Evolutionary conservation across 225 moss, liverwort and hornwort genomes (phyloP).

Genomic region (Bryum argenteum): DNA sequence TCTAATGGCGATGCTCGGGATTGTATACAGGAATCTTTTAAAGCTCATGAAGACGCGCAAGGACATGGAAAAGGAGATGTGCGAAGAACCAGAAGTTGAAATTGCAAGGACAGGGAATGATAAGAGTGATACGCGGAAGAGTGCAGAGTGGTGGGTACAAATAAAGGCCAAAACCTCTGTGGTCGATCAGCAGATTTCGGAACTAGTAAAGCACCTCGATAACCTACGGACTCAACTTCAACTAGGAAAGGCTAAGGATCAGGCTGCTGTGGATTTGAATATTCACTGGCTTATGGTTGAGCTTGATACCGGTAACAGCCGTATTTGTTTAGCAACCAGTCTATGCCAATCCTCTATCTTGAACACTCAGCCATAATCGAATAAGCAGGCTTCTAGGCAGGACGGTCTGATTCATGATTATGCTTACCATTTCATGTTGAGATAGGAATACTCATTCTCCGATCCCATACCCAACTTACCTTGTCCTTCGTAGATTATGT

Average conservation of each 20-base stretch:
- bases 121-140: conserved; percentile 27
- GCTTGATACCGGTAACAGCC: conserved; percentile 80
- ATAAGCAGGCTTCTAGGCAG: conserved; percentile 10
- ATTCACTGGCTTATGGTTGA: conserved; percentile 99
- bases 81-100: conserved; percentile 47
- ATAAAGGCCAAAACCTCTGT: conserved; percentile 40
- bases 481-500: neutral
- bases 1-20: neutral
- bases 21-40: conserved; percentile 61
- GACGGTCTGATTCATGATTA: neutral
- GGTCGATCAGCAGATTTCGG: conserved; percentile 56
- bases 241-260: conserved; percentile 73
- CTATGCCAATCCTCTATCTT: neutral
- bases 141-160: conserved; percentile 52
- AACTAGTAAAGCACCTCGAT: conserved; percentile 63
- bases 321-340: neutral
- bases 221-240: conserved; percentile 61
- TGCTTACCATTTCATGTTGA: neutral
- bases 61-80: conserved; percentile 70
- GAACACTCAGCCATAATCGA: neutral
- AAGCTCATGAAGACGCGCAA: conserved; percentile 63
- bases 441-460: conserved; percentile 1
- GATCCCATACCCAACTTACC: neutral
- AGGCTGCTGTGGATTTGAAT: conserved; percentile 80
- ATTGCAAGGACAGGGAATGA: conserved; percentile 27